Evolutionary conservation across 345 rosid genomes (phyloP).

Genomic region (Heritiera fomes): DNA sequence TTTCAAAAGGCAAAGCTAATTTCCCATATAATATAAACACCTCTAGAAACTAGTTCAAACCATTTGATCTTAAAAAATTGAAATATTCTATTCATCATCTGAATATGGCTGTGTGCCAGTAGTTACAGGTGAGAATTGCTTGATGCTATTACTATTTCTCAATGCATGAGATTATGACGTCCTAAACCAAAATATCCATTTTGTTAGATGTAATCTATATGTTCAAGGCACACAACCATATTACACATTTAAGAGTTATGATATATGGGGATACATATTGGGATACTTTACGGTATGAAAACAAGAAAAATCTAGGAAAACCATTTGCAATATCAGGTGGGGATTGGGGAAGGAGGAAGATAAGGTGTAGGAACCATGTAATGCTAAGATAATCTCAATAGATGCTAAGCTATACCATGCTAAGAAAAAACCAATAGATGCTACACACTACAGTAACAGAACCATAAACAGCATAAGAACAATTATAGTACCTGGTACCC

Average conservation of each 20-base stretch:
- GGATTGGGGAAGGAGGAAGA: background rate
- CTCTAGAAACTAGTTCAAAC: background rate
- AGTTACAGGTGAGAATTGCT: background rate
- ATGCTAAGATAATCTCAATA: background rate
- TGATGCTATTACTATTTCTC: background rate
- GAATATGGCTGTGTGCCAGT: background rate
- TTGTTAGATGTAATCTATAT: background rate
- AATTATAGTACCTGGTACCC: slow-evolving; percentile 68
- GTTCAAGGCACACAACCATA: background rate
- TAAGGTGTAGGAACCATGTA: background rate
- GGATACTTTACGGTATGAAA: background rate
- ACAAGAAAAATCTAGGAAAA: background rate
- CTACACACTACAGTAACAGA: background rate
- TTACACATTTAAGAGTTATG: background rate
- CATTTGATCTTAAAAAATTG: background rate
- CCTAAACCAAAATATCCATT: slow-evolving; percentile 6
- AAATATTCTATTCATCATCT: background rate
- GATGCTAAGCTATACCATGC: background rate
- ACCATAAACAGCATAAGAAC: background rate
- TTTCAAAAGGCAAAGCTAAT: background rate
- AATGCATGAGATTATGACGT: background rate
- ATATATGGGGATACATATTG: background rate
- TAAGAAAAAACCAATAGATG: background rate
- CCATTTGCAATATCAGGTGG: background rate
- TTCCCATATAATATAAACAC: background rate